phyloP scores from a whole-genome alignment of 495 filamentous ascomycete genomes.

The Neurospora sp. region DNA sequence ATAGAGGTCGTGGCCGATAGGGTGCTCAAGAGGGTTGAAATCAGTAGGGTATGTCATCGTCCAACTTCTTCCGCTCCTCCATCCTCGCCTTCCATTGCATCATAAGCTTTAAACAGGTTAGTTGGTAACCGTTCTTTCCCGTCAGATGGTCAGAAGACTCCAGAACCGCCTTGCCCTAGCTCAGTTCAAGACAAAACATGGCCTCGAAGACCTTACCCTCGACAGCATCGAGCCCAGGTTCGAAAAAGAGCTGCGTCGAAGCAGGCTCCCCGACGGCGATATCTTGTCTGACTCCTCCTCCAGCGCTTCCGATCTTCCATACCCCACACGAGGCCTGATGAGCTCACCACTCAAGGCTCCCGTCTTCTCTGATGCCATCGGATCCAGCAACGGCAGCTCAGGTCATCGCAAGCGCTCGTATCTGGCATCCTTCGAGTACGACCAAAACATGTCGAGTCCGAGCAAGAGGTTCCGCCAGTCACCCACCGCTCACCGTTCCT shows the following conservation, averaged over 20 bases:
- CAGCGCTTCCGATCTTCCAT: conserved; percentile 51
- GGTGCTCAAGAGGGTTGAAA: conserved; percentile 63
- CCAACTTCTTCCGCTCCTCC: background rate
- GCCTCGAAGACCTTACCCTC: conserved; percentile 68
- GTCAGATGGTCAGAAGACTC: conserved; percentile 78
- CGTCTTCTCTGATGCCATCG: conserved; percentile 60
- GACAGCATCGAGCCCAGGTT: conserved; percentile 64
- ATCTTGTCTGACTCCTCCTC: conserved; percentile 74
- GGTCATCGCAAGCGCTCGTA: conserved; percentile 50
- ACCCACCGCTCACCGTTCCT: conserved; percentile 48
- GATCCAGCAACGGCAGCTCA: conserved; percentile 44
- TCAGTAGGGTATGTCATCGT: conserved; percentile 61
- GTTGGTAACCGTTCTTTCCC: conserved; percentile 7
- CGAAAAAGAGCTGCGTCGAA: conserved; percentile 61
- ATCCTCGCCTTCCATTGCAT: conserved; percentile 2
- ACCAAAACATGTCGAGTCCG: conserved; percentile 35
- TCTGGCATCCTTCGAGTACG: conserved; percentile 33
- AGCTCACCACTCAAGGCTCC: conserved; percentile 57
- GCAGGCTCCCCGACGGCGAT: conserved; percentile 52
- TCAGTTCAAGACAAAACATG: conserved; percentile 92
- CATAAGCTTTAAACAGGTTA: background rate
- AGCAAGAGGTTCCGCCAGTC: conserved; percentile 63
- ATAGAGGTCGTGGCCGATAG: conserved; percentile 51
- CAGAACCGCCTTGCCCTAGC: conserved; percentile 90
- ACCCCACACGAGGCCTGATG: conserved; percentile 40